Evolutionary conservation across 108 stramenopile genomes (phyloP), one percentile per base, ranked within the genome.

Genomic region (Bacterosira constricta): DNA sequence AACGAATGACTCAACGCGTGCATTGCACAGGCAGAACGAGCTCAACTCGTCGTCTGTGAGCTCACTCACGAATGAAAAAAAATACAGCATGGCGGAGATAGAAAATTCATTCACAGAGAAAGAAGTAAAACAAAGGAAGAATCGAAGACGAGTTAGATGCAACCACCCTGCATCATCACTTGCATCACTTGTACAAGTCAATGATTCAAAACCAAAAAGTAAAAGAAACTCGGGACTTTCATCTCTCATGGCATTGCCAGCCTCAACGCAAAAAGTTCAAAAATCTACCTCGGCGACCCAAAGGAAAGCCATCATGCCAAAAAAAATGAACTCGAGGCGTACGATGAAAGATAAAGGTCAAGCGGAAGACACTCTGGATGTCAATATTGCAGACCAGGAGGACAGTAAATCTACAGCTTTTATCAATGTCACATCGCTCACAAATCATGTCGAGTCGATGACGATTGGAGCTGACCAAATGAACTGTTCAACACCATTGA

Each of bases 401-500:
- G 35, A 34, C 35, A 36, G 32, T 0, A 17, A 9, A 0, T 23
- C 32, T 35, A 6, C 25, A 3, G 61, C 21, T 32, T 17, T 23
- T 3, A 25, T 31, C 20, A 69, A 69, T 36, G 44, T 58, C 13
- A 26, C 68, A 35, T 56, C 68, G 5, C 68, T 69, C 13, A 13
- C 97, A 96, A 60, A 97, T 96, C 65, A 96, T 95, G 69, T 99
- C 96, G 66, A 96, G 92, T 12, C 89, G 88, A 69, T 97, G 94
- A 47, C 96, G 93, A 81, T 99, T 92, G 58, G 90, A 91, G 49
- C 26, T 96, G 92, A 71, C 95, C 96, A 4, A 93, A 95, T 88
- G 27, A 89, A 83, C 4, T 85, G 87, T 59, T 97, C 93, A 35
- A 96, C 89, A 9, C 77, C 70, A 32, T 84, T 84, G 57, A 63